Base-by-base conservation (phyloP, 768 basidiomycete species). In the Stropharia rugosoannulata region DNA sequence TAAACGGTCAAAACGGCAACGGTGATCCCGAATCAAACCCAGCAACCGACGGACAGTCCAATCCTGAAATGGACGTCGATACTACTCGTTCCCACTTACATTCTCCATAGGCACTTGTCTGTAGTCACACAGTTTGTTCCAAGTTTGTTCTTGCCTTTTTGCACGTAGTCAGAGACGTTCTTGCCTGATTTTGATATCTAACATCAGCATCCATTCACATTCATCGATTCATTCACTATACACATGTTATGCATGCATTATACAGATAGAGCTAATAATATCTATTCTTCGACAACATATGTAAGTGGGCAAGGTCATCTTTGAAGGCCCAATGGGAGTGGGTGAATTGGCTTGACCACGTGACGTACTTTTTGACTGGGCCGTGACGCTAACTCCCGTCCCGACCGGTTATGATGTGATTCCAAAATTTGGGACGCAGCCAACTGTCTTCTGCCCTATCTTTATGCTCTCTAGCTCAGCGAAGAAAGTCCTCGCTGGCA, bases 401-500 rank as follows among this genome's bases (percentile, higher is more conserved):
- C 12, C n/a, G 40, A 15, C 15, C 40, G 40, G 40, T 13, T 41
- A 39, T 39, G 7, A 32, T 13, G 29, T 32, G 25, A 15, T 36
- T 42, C 45, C 47, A 43, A 43, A 49, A 51, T 27, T 56, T 47
- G 47, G 46, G 22, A 42, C 22, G 22, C 29, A 32, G 29, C 9
- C 29, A 32, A n/a, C 18, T 27, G 51, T 42, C 38, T 35, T 25
- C 38, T 12, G 19, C 19, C 54, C 39, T n/a, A n/a, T 59, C 55
- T 65, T 59, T 56, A 81, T 83, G 80, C 70, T 80, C 50, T 62
- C 73, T 58, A 69, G 70, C 54, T 70, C 73, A 49, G 67, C 76
- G 54, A 74, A 73, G 63, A 76, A 75, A 72, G 77, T 68, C 41
- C 63, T 81, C 44, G 60, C 70, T 58, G 75, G 68, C 60, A 66